Evolutionary conservation across 768 basidiomycete species (phyloP).

Genomic region (Suillus subaureus): DNA sequence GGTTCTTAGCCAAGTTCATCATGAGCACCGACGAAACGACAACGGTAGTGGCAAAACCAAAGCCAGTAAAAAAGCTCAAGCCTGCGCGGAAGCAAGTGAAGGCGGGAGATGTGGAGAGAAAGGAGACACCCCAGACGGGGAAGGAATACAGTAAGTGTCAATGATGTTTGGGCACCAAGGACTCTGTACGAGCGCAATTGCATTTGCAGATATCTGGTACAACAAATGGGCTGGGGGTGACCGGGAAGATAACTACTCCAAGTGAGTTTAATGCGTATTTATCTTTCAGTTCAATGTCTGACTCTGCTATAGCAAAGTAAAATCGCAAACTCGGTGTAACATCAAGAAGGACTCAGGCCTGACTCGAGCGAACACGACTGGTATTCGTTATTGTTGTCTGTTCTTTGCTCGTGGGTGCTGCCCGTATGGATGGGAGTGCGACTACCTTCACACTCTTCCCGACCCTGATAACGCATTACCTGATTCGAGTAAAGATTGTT

Average conservation of each 20-base stretch:
- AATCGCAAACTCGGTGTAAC: slow-evolving; percentile 90
- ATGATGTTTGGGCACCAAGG: not conserved
- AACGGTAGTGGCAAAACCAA: slow-evolving; percentile 24
- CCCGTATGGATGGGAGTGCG: slow-evolving; percentile 98
- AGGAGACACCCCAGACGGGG: slow-evolving; percentile 86
- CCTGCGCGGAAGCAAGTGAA: slow-evolving; percentile 96
- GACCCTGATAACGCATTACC: slow-evolving; percentile 68
- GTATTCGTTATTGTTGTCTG: slow-evolving; percentile 90
- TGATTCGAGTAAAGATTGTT: slow-evolving; percentile 95
- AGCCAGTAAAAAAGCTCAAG: slow-evolving; percentile 66
- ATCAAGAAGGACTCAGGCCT: slow-evolving; percentile 89
- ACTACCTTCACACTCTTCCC: slow-evolving; percentile 90
- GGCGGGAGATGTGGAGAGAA: slow-evolving; percentile 86
- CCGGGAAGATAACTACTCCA: slow-evolving; percentile 93
- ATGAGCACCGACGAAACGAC: slow-evolving; percentile 36
- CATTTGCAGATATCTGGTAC: slow-evolving; percentile 86
- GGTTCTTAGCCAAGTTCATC: slow-evolving; percentile 12
- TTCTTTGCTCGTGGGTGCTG: slow-evolving; percentile 97
- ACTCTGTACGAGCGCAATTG: slow-evolving; percentile 17
- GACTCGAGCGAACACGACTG: slow-evolving; percentile 92
- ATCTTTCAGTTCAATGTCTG: slow-evolving; percentile 8
- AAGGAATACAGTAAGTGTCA: slow-evolving; percentile 88
- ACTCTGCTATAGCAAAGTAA: slow-evolving; percentile 68
- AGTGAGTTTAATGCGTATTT: slow-evolving; percentile 50
- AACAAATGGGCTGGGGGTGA: slow-evolving; percentile 99